These are phyloP conservation scores for Backusella australiensis DNA, from an alignment of 192 early-diverging fungal genomes.

Conservation along the genomic window DNA sequence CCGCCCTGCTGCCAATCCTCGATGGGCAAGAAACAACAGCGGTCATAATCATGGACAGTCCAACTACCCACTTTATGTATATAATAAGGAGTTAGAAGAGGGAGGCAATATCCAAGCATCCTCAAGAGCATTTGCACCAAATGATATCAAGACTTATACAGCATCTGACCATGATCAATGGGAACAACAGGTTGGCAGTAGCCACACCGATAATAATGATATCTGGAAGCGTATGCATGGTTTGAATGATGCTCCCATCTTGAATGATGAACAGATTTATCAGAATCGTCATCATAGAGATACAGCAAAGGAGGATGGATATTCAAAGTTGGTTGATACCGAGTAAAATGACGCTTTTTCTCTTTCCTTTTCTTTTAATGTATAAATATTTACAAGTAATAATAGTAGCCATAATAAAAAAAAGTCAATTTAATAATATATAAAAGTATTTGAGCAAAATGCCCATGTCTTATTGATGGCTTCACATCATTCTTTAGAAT, in stretches of 20 bases:
- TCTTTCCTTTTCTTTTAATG: background rate
- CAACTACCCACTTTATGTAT: conserved; percentile 24
- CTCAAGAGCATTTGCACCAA: background rate
- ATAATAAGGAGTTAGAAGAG: conserved; percentile 14
- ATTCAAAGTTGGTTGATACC: background rate
- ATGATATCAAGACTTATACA: conserved; percentile 26
- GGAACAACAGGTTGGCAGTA: conserved; percentile 15
- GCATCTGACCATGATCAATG: conserved; percentile 29
- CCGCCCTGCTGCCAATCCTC: conserved; percentile 16
- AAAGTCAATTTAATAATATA: background rate
- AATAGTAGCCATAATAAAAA: background rate
- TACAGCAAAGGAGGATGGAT: background rate
- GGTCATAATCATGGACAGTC: background rate
- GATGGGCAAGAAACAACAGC: conserved; percentile 13
- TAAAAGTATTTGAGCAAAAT: no score
- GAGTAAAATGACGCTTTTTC: background rate
- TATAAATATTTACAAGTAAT: background rate
- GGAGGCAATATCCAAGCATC: background rate
- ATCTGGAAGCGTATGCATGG: conserved; percentile 27
- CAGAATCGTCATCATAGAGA: conserved; percentile 1
- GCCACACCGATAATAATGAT: conserved; percentile 11
- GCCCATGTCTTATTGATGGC: background rate
- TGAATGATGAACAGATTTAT: conserved; percentile 17
- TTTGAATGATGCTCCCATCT: conserved; percentile 10
- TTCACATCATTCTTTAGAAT: no score